Percentiles rank a stretch among this genome's conserved stretches.
phyloP scores from a whole-genome alignment of 2,329 filamentous ascomycete genomes.

The Hypocreales sp. region DNA sequence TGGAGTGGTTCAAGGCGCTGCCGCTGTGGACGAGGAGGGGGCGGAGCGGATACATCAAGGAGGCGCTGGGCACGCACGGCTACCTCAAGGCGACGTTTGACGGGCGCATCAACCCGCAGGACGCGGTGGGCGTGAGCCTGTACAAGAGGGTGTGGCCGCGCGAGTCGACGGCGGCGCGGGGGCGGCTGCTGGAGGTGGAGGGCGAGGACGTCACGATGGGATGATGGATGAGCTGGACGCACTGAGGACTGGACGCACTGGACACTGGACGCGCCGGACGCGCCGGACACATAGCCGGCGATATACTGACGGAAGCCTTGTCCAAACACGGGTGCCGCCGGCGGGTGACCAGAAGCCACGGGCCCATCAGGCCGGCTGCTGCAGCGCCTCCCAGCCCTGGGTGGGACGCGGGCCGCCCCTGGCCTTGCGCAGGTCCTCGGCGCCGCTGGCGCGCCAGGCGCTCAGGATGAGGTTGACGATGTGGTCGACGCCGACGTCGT shows the following conservation, averaged over 20 bases:
- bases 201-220: conserved; percentile 20
- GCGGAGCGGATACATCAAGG: conserved; percentile 82
- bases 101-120: conserved; percentile 86
- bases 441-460: conserved; percentile 85
- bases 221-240: neutral
- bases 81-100: conserved; percentile 99
- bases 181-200: conserved; percentile 23
- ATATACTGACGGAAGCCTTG: too few species aligned
- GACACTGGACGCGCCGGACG: neutral
- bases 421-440: conserved; percentile 40
- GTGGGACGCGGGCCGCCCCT: conserved; percentile 43
- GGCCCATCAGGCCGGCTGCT: too few species aligned
- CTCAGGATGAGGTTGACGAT: conserved; percentile 81
- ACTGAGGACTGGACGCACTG: neutral
- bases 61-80: conserved; percentile 89
- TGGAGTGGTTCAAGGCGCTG: conserved; percentile 94
- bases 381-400: conserved; percentile 33
- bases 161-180: conserved; percentile 34
- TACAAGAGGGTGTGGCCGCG: conserved; percentile 80
- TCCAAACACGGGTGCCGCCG: too few species aligned
- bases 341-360: too few species aligned
- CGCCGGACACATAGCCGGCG: too few species aligned
- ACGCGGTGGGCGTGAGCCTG: conserved; percentile 78
- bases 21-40: conserved; percentile 89
- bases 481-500: conserved; percentile 67